phyloP scores from a whole-genome alignment of 352 stramenopile species.

The Pythium monospermum region DNA sequence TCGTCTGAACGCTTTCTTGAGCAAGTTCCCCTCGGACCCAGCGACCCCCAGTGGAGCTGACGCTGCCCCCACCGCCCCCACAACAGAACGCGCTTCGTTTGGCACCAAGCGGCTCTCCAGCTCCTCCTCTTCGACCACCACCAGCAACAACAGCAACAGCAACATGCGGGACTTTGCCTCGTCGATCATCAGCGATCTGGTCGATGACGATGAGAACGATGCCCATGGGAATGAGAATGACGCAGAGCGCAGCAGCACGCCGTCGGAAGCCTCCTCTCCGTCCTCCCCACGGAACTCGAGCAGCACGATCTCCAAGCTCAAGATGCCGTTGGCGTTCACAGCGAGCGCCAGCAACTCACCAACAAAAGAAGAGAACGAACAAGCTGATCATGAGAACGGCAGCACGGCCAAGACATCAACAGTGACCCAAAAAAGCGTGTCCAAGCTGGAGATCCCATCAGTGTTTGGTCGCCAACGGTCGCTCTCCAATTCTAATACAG shows the following conservation, averaged over 20 bases:
- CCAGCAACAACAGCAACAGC: slow-evolving; percentile 1
- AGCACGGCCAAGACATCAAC: not conserved
- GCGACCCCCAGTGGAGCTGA: slow-evolving; percentile 14
- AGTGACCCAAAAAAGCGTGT: slow-evolving; percentile 2
- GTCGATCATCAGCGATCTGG: slow-evolving; percentile 18
- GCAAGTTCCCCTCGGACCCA: slow-evolving; percentile 41
- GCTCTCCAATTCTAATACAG: slow-evolving; percentile 3
- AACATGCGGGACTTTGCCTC: not conserved
- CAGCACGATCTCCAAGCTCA: slow-evolving; percentile 18
- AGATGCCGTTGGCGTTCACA: slow-evolving; percentile 16
- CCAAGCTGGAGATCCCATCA: slow-evolving; percentile 20
- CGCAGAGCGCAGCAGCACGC: slow-evolving; percentile 5
- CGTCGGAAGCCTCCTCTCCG: slow-evolving; percentile 3
- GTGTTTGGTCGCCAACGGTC: slow-evolving; percentile 19
- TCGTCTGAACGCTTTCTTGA: slow-evolving; percentile 59
- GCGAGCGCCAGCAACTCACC: slow-evolving; percentile 15
- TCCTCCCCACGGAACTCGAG: too few species aligned
- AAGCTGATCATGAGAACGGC: slow-evolving; percentile 45
- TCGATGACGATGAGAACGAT: slow-evolving; percentile 22
- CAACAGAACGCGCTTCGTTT: slow-evolving; percentile 6
- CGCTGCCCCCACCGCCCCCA: slow-evolving; percentile 15
- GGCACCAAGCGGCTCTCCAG: slow-evolving; percentile 10
- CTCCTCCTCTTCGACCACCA: slow-evolving; percentile 7
- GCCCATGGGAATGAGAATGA: not conserved
- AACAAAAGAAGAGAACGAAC: slow-evolving; percentile 53